These are phyloP conservation scores for Cladosporium cucumerinum DNA, from an alignment of 2,329 filamentous ascomycete genomes.

Conservation along the genomic window DNA sequence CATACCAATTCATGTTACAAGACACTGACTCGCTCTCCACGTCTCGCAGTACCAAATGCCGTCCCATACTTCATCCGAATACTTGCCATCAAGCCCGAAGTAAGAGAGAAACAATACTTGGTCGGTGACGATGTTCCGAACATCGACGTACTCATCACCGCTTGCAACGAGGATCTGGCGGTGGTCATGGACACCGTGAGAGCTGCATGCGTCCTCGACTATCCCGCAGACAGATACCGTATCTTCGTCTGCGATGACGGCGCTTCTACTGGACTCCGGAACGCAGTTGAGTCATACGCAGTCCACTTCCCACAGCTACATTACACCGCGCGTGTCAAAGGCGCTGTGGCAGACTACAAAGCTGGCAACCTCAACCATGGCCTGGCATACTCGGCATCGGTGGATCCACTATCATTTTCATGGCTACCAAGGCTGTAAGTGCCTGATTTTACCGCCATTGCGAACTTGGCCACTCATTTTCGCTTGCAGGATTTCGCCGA, in stretches of 20 bases:
- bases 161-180: constrained; percentile 43
- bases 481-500: not conserved
- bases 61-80: constrained; percentile 9
- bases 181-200: constrained; percentile 42
- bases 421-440: constrained; percentile 2
- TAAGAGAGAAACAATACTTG: constrained; percentile 8
- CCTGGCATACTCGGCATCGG: constrained; percentile 15
- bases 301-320: constrained; percentile 38
- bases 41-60: not conserved
- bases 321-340: constrained; percentile 44
- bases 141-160: constrained; percentile 45
- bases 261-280: constrained; percentile 34
- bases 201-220: constrained; percentile 40
- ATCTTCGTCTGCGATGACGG: constrained; percentile 44
- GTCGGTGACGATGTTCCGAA: constrained; percentile 34
- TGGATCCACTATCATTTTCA: constrained; percentile 11
- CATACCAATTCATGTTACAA: not conserved
- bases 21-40: not conserved
- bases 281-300: constrained; percentile 34
- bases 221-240: constrained; percentile 38
- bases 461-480: not conserved
- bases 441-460: not conserved
- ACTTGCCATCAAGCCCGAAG: constrained; percentile 8
- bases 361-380: constrained; percentile 64
- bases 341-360: constrained; percentile 53